A percentile compares a stretch with the other conserved stretches of the same genome.
Evolutionary conservation across 192 early-diverging fungal genomes (phyloP).

Genomic region (Radiomyces spectabilis): DNA sequence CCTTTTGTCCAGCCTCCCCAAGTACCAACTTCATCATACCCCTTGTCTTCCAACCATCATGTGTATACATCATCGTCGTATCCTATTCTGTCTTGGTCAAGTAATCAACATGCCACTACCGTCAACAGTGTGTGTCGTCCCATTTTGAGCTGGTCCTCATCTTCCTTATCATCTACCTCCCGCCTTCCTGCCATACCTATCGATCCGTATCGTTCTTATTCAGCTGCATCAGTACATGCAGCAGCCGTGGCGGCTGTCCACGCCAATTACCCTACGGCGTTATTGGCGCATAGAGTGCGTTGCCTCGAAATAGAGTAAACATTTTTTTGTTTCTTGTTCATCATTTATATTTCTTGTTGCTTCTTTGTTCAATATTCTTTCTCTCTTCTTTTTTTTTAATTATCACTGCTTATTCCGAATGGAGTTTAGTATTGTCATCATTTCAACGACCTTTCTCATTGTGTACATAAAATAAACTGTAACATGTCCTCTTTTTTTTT

Average conservation of each 20-base stretch:
- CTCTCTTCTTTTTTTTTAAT: too few relatives aligned
- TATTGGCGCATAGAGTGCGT: background rate
- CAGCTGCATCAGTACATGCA: background rate
- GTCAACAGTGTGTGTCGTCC: constrained; percentile 3
- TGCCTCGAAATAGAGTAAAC: constrained; percentile 1
- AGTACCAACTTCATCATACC: background rate
- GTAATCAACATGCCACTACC: background rate
- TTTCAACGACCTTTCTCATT: too few relatives aligned
- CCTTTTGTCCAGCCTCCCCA: background rate
- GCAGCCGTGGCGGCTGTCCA: background rate
- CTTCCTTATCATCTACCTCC: constrained; percentile 7
- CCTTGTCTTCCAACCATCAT: background rate
- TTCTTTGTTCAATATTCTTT: too few relatives aligned
- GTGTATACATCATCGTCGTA: background rate
- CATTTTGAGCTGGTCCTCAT: constrained; percentile 22
- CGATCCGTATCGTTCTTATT: background rate
- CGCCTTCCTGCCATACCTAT: constrained; percentile 1
- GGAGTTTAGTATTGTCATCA: too few relatives aligned
- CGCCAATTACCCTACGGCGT: background rate
- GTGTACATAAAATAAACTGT: too few relatives aligned
- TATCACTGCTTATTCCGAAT: too few relatives aligned
- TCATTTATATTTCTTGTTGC: too few relatives aligned
- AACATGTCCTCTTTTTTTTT: too few relatives aligned
- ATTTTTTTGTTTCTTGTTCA: too few relatives aligned
- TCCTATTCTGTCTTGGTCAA: background rate